A percentile compares a stretch with the other conserved stretches of the same genome.
phyloP scores from a whole-genome alignment of 768 basidiomycete species.

The Chalciporus piperatus region DNA sequence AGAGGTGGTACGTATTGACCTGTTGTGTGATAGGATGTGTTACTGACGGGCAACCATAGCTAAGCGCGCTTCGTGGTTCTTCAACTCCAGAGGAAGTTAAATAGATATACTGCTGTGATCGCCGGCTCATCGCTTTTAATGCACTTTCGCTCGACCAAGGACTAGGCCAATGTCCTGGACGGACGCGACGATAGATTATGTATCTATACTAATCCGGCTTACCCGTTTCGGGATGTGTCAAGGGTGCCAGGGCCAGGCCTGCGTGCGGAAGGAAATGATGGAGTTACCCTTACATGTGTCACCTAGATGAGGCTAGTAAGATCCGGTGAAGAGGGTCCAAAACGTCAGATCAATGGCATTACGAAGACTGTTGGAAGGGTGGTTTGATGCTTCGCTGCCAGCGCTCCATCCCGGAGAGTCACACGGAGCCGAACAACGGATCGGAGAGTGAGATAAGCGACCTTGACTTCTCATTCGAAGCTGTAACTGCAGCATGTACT shows the following conservation, averaged over 20 bases:
- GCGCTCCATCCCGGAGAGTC: no score
- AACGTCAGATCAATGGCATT: slow-evolving; percentile 12
- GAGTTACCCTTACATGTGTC: slow-evolving; percentile 23
- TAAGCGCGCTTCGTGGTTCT: slow-evolving; percentile 93
- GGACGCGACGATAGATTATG: slow-evolving; percentile 9
- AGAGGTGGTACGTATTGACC: slow-evolving; percentile 32
- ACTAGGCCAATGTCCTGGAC: slow-evolving; percentile 1
- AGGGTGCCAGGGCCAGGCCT: slow-evolving; percentile 21
- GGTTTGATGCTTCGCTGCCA: no score
- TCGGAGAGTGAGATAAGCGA: slow-evolving; percentile 1
- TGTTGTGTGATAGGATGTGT: slow-evolving; percentile 15
- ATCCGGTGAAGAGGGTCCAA: slow-evolving; percentile 13
- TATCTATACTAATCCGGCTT: slow-evolving; percentile 30
- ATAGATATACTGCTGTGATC: slow-evolving; percentile 11
- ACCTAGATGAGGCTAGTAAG: slow-evolving; percentile 8
- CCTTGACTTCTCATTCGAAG: neutral
- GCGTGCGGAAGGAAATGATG: slow-evolving; percentile 20
- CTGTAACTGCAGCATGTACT: neutral
- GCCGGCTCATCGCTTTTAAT: slow-evolving; percentile 25
- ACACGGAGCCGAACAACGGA: neutral
- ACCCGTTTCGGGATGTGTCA: neutral
- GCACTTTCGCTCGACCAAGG: slow-evolving; percentile 11
- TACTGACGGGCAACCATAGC: slow-evolving; percentile 46
- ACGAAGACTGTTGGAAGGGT: slow-evolving; percentile 5
- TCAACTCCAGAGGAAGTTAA: slow-evolving; percentile 69